Base-by-base conservation (phyloP, 106 monocot genomes). In the Narthecium ossifragum region DNA sequence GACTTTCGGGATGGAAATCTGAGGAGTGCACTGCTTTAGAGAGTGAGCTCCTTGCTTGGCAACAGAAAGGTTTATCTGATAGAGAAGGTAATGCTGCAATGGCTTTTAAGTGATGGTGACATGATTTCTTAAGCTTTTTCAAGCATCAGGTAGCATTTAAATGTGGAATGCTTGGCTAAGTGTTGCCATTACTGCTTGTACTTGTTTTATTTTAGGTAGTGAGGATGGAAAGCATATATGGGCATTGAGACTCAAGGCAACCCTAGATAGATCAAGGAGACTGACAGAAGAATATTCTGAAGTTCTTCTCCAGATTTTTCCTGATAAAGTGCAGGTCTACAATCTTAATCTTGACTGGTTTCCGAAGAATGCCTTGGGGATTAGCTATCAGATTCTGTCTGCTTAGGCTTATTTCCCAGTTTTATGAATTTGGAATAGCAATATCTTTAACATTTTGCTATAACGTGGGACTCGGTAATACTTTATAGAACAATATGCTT, bases 231-330 rank as follows among this genome's bases (percentile, higher is more conserved):
- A 83, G 67, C 61, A 83, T 55, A 83, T 89, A 18, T 94, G 93
- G 93, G 67, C 72, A 29, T 54, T 85, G 45, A 94, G 85, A 49
- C 77, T 94, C 41, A 94, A 94, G 68, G 85, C 85, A 62, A 89
- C 93, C 21, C 62, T 94, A 52, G 93, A 94, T 65, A 82, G 93
- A 70, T 73, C 93, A 60, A 85, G 89, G 67, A 82, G 89, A 56
- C 43, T 94, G 26, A 94, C 83, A 22, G 85, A 90, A 59, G 94
- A 94, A 53, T 94, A 78, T 34, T 94, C 94, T 71, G 86, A 94
- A 65, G 65, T 66, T 29, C 76, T 94, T 43, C 78, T 90, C 49
- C 77, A 83, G 46, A 80, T 94, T 64, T 94, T 89, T 58, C 94
- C 89, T 61, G 65, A 94, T 15, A 94, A 75, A 80, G 94, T 89